phyloP scores from a whole-genome alignment of 2,329 filamentous ascomycete species.

The Leptographium wingfieldii region DNA sequence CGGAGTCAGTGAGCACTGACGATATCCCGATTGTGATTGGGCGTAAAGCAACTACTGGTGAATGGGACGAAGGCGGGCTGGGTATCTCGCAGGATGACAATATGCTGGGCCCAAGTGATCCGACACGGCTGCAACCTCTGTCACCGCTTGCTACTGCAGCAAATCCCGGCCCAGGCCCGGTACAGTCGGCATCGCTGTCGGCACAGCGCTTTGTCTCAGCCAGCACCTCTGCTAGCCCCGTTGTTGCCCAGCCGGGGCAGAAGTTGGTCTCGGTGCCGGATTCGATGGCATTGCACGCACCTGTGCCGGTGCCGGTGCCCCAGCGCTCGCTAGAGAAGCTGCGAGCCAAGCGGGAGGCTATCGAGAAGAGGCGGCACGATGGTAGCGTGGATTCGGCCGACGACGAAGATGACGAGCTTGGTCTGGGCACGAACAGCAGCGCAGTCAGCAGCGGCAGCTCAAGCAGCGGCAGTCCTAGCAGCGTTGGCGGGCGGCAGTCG shows the following conservation, averaged over 20 bases:
- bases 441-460: constrained; percentile 8
- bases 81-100: constrained; percentile 59
- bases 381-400: constrained; percentile 75
- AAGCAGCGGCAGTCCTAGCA: constrained; percentile 23
- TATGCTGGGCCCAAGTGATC: constrained; percentile 19
- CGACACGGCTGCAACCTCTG: constrained; percentile 6
- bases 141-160: not conserved
- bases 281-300: constrained; percentile 37
- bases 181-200: not conserved
- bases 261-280: constrained; percentile 43
- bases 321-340: constrained; percentile 63
- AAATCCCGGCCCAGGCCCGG: not conserved
- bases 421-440: constrained; percentile 22
- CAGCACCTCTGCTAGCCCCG: not conserved
- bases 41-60: constrained; percentile 53
- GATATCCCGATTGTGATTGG: constrained; percentile 64
- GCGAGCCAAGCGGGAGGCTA: constrained; percentile 58
- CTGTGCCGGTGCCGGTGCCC: constrained; percentile 28
- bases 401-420: constrained; percentile 87
- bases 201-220: not conserved
- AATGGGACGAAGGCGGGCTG: constrained; percentile 69
- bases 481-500: constrained; percentile 23
- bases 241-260: constrained; percentile 26
- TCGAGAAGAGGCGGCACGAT: constrained; percentile 61
- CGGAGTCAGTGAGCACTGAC: constrained; percentile 65